Base-by-base conservation (phyloP, 257 asterid species). In the Linaria vulgaris region DNA sequence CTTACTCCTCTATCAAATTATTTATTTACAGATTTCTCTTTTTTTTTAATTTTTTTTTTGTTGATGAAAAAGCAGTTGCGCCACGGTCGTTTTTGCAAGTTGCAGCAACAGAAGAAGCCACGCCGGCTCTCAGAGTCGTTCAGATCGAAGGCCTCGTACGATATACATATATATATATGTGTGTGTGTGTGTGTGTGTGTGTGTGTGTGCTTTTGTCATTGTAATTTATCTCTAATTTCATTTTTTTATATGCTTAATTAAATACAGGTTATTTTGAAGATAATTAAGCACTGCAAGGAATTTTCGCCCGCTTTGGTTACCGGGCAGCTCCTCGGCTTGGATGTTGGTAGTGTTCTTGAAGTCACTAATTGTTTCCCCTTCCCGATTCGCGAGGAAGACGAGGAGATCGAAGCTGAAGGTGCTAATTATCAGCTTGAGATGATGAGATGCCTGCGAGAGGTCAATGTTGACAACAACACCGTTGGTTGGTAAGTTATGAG, bases 401-500 rank as follows among this genome's bases (percentile, higher is more conserved):
- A 92, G 72, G 99, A 92, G 86, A 69, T 87, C 48, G 99, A 92
- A 78, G 91, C 96, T 1, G 99, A 92, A 59, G 98, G 99, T 72
- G 96, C 97, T 59, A 92, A 87, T 78, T 92, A 92, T 76, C 99
- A 92, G 79, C 96, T 92, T 61, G 99, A 92, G 67, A 85, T 92
- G 99, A 92, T 92, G 99, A 82, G 99, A 73, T 92, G 99, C 83
- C 69, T 92, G 66, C 76, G 99, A 69, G 99, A 92, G 80, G 99
- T 92, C 78, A 92, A 92, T 76, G 98, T 92, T 22, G 98, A 92
- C 82, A 92, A 92, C 78, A 88, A 92, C 78, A 92, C 98, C 0
- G 98, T 88, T 70, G 98, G 97, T 63, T 92, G 97, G 97, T 88
- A 66, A 82, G 85, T 59, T 8, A 20, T 27, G 38, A 57, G 49